Conservation (phyloP, 768 basidiomycete species). For the Naganishia kalamii region DNA sequence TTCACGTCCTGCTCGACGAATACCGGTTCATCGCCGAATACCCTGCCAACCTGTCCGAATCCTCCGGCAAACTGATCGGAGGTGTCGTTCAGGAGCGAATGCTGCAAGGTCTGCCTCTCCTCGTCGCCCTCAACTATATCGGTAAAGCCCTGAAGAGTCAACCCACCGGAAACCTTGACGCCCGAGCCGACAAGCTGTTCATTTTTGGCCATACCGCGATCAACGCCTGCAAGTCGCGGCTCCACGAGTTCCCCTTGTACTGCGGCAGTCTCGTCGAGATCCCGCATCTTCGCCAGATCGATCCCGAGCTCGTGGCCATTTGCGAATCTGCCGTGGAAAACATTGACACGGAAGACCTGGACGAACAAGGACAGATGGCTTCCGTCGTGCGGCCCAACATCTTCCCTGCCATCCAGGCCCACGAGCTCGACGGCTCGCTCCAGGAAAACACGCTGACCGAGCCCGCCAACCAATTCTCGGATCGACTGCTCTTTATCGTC, state of each 20-base stretch:
- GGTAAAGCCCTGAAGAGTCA: conserved; percentile 86
- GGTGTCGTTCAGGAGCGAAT: conserved; percentile 89
- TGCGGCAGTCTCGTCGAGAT: conserved; percentile 83
- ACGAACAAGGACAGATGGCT: conserved; percentile 26
- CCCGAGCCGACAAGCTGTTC: conserved; percentile 55
- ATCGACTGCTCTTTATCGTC: conserved; percentile 93
- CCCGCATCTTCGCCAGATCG: conserved; percentile 74
- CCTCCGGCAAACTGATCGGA: conserved; percentile 94
- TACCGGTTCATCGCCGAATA: conserved; percentile 98
- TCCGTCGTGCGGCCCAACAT: conserved; percentile 27
- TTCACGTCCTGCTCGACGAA: conserved; percentile 98
- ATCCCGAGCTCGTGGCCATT: conserved; percentile 68
- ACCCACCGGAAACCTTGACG: conserved; percentile 64
- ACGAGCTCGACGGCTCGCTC: conserved; percentile 55
- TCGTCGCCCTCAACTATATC: conserved; percentile 93
- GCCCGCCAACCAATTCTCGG: conserved; percentile 81
- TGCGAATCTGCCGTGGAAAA: conserved; percentile 57
- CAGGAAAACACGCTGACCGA: conserved; percentile 57
- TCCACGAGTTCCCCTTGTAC: conserved; percentile 85
- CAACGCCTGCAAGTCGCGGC: conserved; percentile 72
- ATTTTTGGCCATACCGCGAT: conserved; percentile 91
- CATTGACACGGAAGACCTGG: conserved; percentile 33
- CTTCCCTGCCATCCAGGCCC: conserved; percentile 35
- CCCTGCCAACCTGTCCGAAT: conserved; percentile 83
- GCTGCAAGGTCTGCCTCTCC: conserved; percentile 86